Evolutionary conservation across 768 basidiomycete species (phyloP), one percentile per base, ranked within the genome.

Genomic region (Lyophyllum semitale): DNA sequence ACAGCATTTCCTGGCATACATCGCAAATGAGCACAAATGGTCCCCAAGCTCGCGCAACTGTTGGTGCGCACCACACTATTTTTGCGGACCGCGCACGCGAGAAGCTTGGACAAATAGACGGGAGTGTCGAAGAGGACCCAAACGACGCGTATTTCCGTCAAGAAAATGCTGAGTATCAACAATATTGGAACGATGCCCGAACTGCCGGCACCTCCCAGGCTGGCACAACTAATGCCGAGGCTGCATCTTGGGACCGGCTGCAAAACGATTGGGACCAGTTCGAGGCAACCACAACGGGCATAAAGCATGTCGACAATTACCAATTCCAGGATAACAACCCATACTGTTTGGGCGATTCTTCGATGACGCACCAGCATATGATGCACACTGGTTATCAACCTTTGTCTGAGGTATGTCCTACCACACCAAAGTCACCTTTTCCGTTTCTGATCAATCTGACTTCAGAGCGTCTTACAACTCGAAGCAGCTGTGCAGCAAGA

Each of bases 401-500:
- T 23, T 59, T 74, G 27, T 69, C 76, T 41, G 80, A 84, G 70
- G 81, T 81, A 59, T 17, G 74, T 61, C 33, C 4, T 22, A 22
- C 47, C 20, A 18, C 26, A 35, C 17, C 40, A 8, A n/a, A 17
- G 15, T 37, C 13, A 15, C n/a, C 30, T 57, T 59, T 29, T 37
- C 52, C 56, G 57, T 59, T 50, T 53, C 51, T 60, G 50, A 50
- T 62, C 48, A 46, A 45, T 50, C 17, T 64, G 25, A 6, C 15
- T 53, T 47, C 72, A 98, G 94, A 89, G 81, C 61, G 85, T 98
- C 8, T 76, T 98, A 27, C 89, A 94, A 68, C 77, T 93, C 12
- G 96, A 99, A 73, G 96, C 96, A 7, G 81, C 80, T 23, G 94
- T 96, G 13, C 92, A 96, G 66, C 82, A 80, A 37, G 82, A 94